Evolutionary conservation across 768 basidiomycete species (phyloP), one percentile per base, ranked within the genome.

Genomic region (Trametes cubensis): DNA sequence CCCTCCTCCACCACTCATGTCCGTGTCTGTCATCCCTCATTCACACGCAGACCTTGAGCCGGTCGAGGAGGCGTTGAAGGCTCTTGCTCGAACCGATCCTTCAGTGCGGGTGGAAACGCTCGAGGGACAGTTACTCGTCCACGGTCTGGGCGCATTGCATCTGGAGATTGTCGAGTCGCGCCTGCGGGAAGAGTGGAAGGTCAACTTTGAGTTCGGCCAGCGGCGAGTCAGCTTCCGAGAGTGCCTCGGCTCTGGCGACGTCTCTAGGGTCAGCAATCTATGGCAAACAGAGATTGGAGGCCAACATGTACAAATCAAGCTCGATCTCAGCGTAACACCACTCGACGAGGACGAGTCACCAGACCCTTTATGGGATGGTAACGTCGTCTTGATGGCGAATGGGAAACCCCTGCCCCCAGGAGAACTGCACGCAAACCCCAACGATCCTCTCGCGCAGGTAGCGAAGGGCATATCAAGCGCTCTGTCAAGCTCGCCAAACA

Each of bases 91-190:
- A n/a, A 94, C 94, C 1, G 93, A 95, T 69, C 93, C 93, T n/a
- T 94, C 92, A 0, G 84, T 94, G 28, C 87, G 94, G 20, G 79
- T 87, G 30, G 93, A 94, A 56, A 76, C 78, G 3, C 87, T 90
- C 58, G 93, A 95, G 65, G 93, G 92, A 1, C 93, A 95, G 68
- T 78, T 92, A 38, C 80, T 95, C 30, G 81, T 92, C 0, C 90
- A 94, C 66, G 92, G 92, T 2, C 83, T 95, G 44, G 93, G 93
- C 15, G 85, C 89, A 30, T 80, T 95, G 14, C 93, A 95, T 70
- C 82, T 95, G n/a, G 93, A 95, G 73, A 94, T 95, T 58, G 81
- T 94, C 11, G 90, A 92, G 74, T 84, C 86, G n/a, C 82, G 94
- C 45, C 77, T 95, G 26, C 81, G 79, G 55, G 86, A 91, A 58